Base-by-base conservation (phyloP, 192 early-diverging fungal genomes). In the Chytriomyces sp. region DNA sequence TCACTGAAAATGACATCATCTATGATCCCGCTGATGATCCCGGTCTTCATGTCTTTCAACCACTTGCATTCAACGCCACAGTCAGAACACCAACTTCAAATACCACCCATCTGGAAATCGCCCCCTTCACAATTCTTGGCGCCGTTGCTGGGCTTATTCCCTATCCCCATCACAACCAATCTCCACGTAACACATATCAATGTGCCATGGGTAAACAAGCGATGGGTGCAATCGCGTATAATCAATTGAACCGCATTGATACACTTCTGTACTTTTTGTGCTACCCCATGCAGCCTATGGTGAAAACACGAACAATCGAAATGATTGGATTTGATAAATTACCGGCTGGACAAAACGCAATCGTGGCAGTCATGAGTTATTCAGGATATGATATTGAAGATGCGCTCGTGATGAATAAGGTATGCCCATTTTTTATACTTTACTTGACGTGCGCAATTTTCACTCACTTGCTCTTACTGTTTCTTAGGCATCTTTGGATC, bases 171-270 rank as follows among this genome's bases (percentile, higher is more conserved):
- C 97, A 99, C 86, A 99, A 99, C 83, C 97, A 99, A 85, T 95
- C 94, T 68, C 96, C 97, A 45, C 92, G 97, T 84, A 97, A 97
- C 87, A 97, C 96, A 6, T 98, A 97, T 82, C 97, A 98, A 88
- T 97, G 93, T 71, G 96, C 96, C 81, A 99, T 99, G 97, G 95
- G 95, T 76, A 99, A 99, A 81, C 97, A 99, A 86, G 96, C 97
- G 47, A 99, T 99, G 65, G 97, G 97, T 18, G 93, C 94, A 18
- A 97, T 97, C 67, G 95, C 91, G 8, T 96, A 95, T 78, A 99
- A 99, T 79, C 95, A 98, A 86, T 79, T 97, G 24, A 91, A 92
- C 76, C 89, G 97, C 66, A 96, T 97, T 69, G 97, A 99, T 82
- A 98, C 96, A 7, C 82, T 98, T 57, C 84, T 97, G 18, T 97